These are phyloP conservation scores for Reticulascus tulasneorum DNA, from an alignment of 2,329 filamentous ascomycete genomes.

Conservation along the genomic window DNA sequence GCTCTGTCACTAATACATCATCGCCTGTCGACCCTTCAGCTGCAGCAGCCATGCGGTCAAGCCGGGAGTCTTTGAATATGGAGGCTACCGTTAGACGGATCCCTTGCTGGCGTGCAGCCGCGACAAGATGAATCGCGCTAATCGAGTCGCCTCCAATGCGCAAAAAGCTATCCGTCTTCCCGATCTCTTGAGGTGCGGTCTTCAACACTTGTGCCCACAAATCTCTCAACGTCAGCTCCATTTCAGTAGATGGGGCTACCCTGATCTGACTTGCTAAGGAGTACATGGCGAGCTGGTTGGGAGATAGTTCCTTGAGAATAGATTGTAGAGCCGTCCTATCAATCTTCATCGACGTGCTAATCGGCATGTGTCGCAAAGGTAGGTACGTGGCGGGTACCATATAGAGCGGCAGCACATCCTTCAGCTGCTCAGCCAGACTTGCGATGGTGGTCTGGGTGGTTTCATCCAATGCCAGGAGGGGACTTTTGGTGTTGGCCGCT, in stretches of 20 bases:
- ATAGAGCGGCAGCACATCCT: neutral
- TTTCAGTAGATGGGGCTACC: slow-evolving; percentile 1
- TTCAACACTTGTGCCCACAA: slow-evolving; percentile 14
- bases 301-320: neutral
- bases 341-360: slow-evolving; percentile 1
- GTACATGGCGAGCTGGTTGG: neutral
- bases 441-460: neutral
- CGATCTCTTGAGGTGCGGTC: slow-evolving; percentile 7
- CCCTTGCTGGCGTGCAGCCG: slow-evolving; percentile 5
- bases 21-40: slow-evolving; percentile 8
- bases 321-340: neutral
- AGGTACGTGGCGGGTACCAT: slow-evolving; percentile 2
- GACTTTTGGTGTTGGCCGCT: neutral
- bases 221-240: slow-evolving; percentile 11
- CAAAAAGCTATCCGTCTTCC: slow-evolving; percentile 15
- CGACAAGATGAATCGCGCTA: slow-evolving; percentile 16
- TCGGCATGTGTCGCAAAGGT: slow-evolving; percentile 2
- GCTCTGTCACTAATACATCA: neutral
- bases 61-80: slow-evolving; percentile 9
- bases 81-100: slow-evolving; percentile 9
- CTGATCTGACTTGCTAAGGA: neutral
- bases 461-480: neutral
- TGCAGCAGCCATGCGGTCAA: neutral
- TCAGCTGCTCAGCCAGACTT: neutral
- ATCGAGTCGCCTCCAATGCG: slow-evolving; percentile 19